phyloP scores from a whole-genome alignment of 2,329 filamentous ascomycete species.

The Fusarium stilboides region DNA sequence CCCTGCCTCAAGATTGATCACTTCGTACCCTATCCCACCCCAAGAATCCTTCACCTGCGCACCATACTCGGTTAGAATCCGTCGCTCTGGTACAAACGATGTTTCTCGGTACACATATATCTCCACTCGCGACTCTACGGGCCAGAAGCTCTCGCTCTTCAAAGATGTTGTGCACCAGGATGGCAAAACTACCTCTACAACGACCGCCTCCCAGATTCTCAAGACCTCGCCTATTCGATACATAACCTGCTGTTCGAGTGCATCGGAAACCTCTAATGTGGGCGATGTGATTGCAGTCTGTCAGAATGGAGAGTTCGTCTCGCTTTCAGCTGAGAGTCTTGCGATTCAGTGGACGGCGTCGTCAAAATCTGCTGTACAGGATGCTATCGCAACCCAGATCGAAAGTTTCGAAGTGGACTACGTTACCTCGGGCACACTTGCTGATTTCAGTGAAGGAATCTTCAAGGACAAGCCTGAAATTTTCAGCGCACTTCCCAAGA shows the following conservation, averaged over 20 bases:
- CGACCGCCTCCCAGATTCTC: constrained; percentile 60
- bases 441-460: constrained; percentile 68
- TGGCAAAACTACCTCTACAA: constrained; percentile 68
- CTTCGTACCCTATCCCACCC: constrained; percentile 77
- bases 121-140: constrained; percentile 65
- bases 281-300: constrained; percentile 69
- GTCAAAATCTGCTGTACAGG: constrained; percentile 55
- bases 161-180: constrained; percentile 68
- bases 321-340: constrained; percentile 70
- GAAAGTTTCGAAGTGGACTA: constrained; percentile 64
- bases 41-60: constrained; percentile 75
- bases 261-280: constrained; percentile 46
- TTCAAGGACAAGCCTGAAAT: constrained; percentile 70
- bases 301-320: constrained; percentile 72
- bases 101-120: constrained; percentile 74
- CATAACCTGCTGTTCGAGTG: constrained; percentile 53
- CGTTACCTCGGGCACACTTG: constrained; percentile 61
- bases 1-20: constrained; percentile 72
- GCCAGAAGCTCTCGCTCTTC: constrained; percentile 71
- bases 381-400: constrained; percentile 53
- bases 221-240: constrained; percentile 56
- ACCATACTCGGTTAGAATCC: constrained; percentile 70
- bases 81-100: constrained; percentile 63
- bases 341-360: constrained; percentile 55
- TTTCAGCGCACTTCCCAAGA: constrained; percentile 65